These are phyloP conservation scores for Brassica hybrid DNA, from an alignment of 441 rosid genomes.

Conservation along the genomic window DNA sequence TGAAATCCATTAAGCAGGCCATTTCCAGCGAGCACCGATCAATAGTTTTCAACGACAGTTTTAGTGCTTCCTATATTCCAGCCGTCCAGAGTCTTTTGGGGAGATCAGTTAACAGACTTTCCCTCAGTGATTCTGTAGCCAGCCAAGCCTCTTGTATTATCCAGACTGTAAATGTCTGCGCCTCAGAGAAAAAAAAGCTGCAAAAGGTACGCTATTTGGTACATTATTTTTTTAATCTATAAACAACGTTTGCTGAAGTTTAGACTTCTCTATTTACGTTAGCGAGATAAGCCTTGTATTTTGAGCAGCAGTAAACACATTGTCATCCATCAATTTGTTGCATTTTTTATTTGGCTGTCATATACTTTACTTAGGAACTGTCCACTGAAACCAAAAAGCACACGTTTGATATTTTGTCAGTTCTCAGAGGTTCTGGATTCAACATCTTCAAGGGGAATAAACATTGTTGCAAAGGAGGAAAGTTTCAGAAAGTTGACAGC, in stretches of 20 bases:
- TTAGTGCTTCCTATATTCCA: conserved; percentile 34
- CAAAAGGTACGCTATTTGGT: conserved; percentile 51
- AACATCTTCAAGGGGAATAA: conserved; percentile 41
- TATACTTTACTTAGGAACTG: conserved; percentile 1
- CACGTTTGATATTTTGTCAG: conserved; percentile 8
- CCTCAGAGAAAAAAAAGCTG: conserved; percentile 49
- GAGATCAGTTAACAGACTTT: conserved; percentile 52
- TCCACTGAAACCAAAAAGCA: neutral
- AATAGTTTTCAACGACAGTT: conserved; percentile 57
- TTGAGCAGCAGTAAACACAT: neutral
- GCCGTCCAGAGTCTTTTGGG: conserved; percentile 52
- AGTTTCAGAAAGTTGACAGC: conserved; percentile 44
- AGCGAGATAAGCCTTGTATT: neutral
- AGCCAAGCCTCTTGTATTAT: conserved; percentile 58
- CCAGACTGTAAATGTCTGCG: conserved; percentile 52
- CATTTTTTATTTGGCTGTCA: neutral
- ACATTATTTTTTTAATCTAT: conserved; percentile 3
- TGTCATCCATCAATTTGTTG: neutral
- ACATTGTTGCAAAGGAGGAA: conserved; percentile 47
- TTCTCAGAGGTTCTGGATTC: conserved; percentile 41
- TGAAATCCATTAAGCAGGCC: conserved; percentile 62
- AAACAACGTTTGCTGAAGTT: neutral
- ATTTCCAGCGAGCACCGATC: conserved; percentile 62
- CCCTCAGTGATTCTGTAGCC: conserved; percentile 50
- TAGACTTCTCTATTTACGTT: neutral